These are phyloP conservation scores for Vitis hybrid DNA, from an alignment of 177 flowering plant species.

Conservation along the genomic window DNA sequence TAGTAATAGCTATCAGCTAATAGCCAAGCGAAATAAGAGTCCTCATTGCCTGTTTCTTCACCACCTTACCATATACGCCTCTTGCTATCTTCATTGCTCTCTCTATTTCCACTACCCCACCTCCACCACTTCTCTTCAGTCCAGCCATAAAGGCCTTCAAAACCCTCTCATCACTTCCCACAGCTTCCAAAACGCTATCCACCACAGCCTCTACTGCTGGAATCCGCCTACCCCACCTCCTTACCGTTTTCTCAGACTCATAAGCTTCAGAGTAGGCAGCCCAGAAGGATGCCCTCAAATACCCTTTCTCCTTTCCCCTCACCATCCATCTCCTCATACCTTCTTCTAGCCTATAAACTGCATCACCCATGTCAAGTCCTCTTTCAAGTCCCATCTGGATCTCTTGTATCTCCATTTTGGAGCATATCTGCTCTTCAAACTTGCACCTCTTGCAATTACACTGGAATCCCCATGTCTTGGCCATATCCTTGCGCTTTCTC, in stretches of 20 bases:
- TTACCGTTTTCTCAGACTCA: slow-evolving; percentile 48
- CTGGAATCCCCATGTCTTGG: slow-evolving; percentile 70
- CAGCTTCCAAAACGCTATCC: slow-evolving; percentile 56
- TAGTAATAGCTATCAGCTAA: slow-evolving; percentile 6
- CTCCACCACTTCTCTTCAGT: slow-evolving; percentile 27
- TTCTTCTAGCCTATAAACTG: slow-evolving; percentile 59
- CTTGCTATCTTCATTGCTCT: slow-evolving; percentile 50
- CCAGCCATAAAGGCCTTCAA: slow-evolving; percentile 34
- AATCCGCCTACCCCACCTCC: slow-evolving; percentile 71
- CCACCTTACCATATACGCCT: slow-evolving; percentile 53
- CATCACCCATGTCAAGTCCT: slow-evolving; percentile 53
- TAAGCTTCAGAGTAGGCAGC: slow-evolving; percentile 40
- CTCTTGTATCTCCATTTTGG: slow-evolving; percentile 51
- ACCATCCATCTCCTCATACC: slow-evolving; percentile 60
- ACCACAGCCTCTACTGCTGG: slow-evolving; percentile 46
- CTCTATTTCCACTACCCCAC: slow-evolving; percentile 42
- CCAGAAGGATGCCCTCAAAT: slow-evolving; percentile 82
- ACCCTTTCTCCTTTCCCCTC: slow-evolving; percentile 70
- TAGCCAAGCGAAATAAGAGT: slow-evolving; percentile 39
- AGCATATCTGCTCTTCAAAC: slow-evolving; percentile 49
- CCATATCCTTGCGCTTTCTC: slow-evolving; percentile 49
- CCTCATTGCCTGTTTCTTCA: slow-evolving; percentile 61
- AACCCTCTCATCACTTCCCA: slow-evolving; percentile 60
- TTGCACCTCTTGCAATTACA: slow-evolving; percentile 79
- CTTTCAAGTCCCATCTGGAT: slow-evolving; percentile 49